Base-by-base conservation (phyloP, 495 filamentous ascomycete genomes). In the Viridothelium virens region DNA sequence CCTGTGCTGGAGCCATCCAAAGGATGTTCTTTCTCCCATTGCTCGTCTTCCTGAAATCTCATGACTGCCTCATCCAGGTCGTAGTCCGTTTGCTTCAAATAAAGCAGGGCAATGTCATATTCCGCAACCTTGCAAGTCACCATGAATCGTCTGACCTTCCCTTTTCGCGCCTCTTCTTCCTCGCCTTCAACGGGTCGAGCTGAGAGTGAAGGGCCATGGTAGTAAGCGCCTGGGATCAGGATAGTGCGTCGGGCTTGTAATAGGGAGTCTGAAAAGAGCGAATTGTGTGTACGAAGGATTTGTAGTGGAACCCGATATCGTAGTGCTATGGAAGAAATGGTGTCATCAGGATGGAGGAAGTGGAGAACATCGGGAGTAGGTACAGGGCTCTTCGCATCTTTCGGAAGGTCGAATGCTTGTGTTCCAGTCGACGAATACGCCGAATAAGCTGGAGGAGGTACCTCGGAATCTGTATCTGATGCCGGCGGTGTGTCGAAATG, bases 21-120 rank as follows among this genome's bases (percentile, higher is more conserved):
- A 0, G 88, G 88, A 71, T 92, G 82, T 41, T 83, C 82, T 65
- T 78, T 81, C 72, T 89, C 89, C 90, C 90, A 92, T 53, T 73
- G 75, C 72, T 89, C 88, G 69, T 92, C 89, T 0, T 79, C 86
- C 67, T 80, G 77, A 72, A 82, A 91, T 4, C 80, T 77, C 38
- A 82, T 77, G 0, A 86, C 80, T 1, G 90, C 89, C 14, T 71
- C 69, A 16, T 83, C 82, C 18, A 91, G 77, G 56, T 91, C 80
- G 74, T 88, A 91, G 16, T 82, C 80, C 16, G 80, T 78, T 70
- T 86, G 85, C 64, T 87, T 77, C 37, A 92, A 75, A 70, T 92
- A 93, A 37, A 90, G 71, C 11, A 89, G 68, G 7, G 89, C 89
- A 25, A 89, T 77, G 70, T 91, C 85, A 66, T 91, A 91, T 78